A percentile compares a stretch with the other conserved stretches of the same genome.
Conservation (phyloP, 495 filamentous ascomycete genomes). For the Acidomyces sp. region DNA sequence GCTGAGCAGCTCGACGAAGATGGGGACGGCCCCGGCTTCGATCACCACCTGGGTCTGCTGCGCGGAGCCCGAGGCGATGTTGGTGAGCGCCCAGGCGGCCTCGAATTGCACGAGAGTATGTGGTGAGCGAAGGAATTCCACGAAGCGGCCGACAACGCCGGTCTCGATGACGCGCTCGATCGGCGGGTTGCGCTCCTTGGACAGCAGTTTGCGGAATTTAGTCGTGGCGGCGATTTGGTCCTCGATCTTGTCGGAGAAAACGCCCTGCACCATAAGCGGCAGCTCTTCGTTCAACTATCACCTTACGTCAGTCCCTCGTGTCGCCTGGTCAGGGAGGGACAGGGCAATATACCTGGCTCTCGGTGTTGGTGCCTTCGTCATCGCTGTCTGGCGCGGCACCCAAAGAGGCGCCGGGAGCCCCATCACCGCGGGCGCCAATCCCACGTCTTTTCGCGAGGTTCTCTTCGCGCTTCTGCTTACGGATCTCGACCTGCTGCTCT, state of each 20-base stretch:
- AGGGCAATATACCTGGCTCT: constrained; percentile 75
- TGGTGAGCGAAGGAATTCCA: constrained; percentile 94
- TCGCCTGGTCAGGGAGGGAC: constrained; percentile 14
- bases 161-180: constrained; percentile 99
- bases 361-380: constrained; percentile 85
- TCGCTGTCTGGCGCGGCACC: constrained; percentile 90
- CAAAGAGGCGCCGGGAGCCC: constrained; percentile 70
- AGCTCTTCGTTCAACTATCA: constrained; percentile 87
- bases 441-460: constrained; percentile 96
- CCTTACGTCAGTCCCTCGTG: constrained; percentile 1
- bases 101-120: constrained; percentile 99
- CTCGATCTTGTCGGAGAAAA: constrained; percentile 98
- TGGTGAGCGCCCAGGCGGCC: constrained; percentile 97
- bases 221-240: constrained; percentile 97
- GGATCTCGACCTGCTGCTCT: constrained; percentile 97
- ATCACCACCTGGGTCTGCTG: constrained; percentile 98
- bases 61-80: constrained; percentile 95
- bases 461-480: constrained; percentile 95
- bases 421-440: constrained; percentile 63
- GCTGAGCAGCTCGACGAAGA: constrained; percentile 89
- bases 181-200: constrained; percentile 97
- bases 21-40: constrained; percentile 93
- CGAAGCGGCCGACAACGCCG: constrained; percentile 91
- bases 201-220: constrained; percentile 94
- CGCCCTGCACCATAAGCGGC: constrained; percentile 92